phyloP scores from a whole-genome alignment of 768 basidiomycete species.

The Psilocybe cubensis region DNA sequence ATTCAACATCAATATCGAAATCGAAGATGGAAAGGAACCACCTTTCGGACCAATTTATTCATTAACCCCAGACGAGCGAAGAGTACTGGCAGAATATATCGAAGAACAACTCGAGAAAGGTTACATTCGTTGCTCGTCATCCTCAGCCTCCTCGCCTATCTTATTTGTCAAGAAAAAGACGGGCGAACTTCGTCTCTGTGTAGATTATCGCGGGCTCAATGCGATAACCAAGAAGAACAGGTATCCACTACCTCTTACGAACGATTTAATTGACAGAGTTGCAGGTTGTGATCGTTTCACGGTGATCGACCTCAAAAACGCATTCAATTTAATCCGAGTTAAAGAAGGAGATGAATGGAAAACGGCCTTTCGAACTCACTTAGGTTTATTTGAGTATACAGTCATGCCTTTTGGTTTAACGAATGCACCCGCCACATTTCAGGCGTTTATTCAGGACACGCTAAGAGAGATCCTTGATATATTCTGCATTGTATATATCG shows the following conservation, averaged over 20 bases:
- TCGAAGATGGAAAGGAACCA: slow-evolving; percentile 34
- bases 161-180: slow-evolving; percentile 37
- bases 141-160: slow-evolving; percentile 32
- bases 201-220: slow-evolving; percentile 38
- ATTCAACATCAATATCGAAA: slow-evolving; percentile 36
- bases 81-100: slow-evolving; percentile 24
- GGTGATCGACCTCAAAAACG: slow-evolving; percentile 5
- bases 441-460: not conserved
- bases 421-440: not conserved
- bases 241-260: slow-evolving; percentile 35
- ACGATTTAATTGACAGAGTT: slow-evolving; percentile 25
- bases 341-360: too few species aligned
- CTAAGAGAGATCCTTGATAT: not conserved
- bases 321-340: too few species aligned
- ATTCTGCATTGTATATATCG: not conserved
- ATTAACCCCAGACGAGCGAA: slow-evolving; percentile 30
- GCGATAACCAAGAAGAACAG: slow-evolving; percentile 31
- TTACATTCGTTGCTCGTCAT: slow-evolving; percentile 35
- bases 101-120: slow-evolving; percentile 29
- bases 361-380: not conserved
- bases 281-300: slow-evolving; percentile 17
- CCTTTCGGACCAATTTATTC: slow-evolving; percentile 38
- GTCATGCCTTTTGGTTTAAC: not conserved
- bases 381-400: not conserved
- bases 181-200: slow-evolving; percentile 33